Percentiles rank a stretch among this genome's conserved stretches.
phyloP scores from a whole-genome alignment of 306 rosid genomes.

The Lablab purpureus region DNA sequence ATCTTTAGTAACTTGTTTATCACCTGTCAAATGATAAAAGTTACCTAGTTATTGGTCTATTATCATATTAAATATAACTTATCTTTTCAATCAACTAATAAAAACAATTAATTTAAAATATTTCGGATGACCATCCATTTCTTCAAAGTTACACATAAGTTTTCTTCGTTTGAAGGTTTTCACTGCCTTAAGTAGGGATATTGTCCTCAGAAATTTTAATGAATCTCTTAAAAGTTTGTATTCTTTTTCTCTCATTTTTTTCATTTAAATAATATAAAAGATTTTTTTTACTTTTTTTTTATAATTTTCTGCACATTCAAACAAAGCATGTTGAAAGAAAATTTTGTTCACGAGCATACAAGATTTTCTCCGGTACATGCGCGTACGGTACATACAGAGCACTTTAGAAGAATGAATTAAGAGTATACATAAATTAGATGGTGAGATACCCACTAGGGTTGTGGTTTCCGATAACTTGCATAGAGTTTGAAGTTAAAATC shows the following conservation, averaged over 20 bases:
- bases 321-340: not conserved
- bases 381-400: not conserved
- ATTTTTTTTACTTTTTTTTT: not conserved
- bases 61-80: not conserved
- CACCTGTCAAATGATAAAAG: not conserved
- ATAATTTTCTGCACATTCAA: not conserved
- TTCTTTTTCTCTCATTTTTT: not conserved
- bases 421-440: not conserved
- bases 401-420: not conserved
- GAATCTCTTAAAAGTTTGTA: not conserved
- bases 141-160: not conserved
- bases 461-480: not conserved
- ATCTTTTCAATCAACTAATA: not conserved
- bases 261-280: not conserved
- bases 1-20: too few relatives aligned
- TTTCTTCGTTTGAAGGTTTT: not conserved
- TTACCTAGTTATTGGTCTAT: not conserved
- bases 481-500: not conserved
- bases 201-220: not conserved
- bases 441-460: not conserved
- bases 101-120: not conserved
- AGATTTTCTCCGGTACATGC: constrained; percentile 7
- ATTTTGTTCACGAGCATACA: constrained; percentile 2
- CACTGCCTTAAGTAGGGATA: not conserved
- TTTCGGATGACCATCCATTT: not conserved